Conservation (phyloP, 345 rosid genomes). For the Lepidium didymum region DNA sequence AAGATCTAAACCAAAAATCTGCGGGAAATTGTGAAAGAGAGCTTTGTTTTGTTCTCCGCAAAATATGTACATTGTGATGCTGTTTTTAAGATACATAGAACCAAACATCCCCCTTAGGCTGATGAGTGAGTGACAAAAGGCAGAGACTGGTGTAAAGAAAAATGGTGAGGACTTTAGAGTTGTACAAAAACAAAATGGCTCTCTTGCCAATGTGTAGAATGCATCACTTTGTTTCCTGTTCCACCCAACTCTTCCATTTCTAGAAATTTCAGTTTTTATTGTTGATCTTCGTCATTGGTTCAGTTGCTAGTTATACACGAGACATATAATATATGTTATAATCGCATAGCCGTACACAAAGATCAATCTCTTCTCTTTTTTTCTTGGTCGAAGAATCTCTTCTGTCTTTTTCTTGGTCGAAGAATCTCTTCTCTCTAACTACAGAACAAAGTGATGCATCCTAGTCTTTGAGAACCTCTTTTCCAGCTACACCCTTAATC, state of each 20-base stretch:
- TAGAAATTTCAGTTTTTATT: neutral
- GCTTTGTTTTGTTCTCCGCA: slow-evolving; percentile 39
- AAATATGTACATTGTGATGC: slow-evolving; percentile 54
- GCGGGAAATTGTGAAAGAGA: slow-evolving; percentile 4
- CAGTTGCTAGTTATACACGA: neutral
- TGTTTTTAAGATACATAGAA: slow-evolving; percentile 41
- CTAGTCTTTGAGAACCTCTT: no score
- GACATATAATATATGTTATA: neutral
- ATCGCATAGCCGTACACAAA: neutral
- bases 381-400: neutral
- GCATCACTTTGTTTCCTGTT: slow-evolving; percentile 20
- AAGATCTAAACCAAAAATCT: slow-evolving; percentile 33
- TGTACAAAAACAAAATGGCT: slow-evolving; percentile 41
- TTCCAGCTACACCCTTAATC: no score
- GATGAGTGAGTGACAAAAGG: slow-evolving; percentile 28
- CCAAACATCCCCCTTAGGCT: slow-evolving; percentile 28
- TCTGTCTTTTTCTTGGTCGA: neutral
- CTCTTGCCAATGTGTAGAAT: slow-evolving; percentile 38
- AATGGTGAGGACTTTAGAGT: slow-evolving; percentile 31
- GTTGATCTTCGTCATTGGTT: neutral
- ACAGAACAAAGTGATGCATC: neutral
- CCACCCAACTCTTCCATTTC: slow-evolving; percentile 18
- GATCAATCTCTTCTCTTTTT: neutral
- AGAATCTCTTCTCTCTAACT: neutral
- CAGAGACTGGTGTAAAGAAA: slow-evolving; percentile 42